Evolutionary conservation across 441 rosid species (phyloP).

Genomic region (Melastoma candidum): DNA sequence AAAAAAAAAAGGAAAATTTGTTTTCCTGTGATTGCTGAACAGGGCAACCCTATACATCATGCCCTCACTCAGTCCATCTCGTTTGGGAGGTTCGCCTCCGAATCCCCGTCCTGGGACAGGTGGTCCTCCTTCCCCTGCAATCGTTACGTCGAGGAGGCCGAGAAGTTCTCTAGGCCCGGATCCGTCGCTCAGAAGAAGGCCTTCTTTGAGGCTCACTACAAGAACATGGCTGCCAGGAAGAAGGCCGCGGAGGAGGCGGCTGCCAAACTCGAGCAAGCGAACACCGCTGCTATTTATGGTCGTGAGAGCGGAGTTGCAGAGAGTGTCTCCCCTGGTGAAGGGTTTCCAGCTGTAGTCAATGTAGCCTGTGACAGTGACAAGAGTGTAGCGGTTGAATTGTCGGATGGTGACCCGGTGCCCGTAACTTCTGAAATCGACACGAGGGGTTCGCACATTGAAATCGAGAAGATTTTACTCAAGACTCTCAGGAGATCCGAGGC

Average conservation of each 20-base stretch:
- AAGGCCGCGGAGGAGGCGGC: conserved; percentile 24
- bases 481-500: background rate
- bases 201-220: conserved; percentile 76
- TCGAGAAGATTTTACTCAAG: conserved; percentile 9
- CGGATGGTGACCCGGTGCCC: no score
- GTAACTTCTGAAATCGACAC: conserved; percentile 6
- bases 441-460: conserved; percentile 7
- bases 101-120: conserved; percentile 60
- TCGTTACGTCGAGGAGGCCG: conserved; percentile 66
- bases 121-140: conserved; percentile 62
- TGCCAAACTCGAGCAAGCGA: conserved; percentile 41
- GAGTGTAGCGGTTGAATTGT: no score
- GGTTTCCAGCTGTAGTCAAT: no score
- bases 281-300: conserved; percentile 12
- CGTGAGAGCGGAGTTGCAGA: conserved; percentile 5
- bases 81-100: conserved; percentile 59
- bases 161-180: conserved; percentile 57
- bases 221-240: conserved; percentile 54
- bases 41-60: conserved; percentile 37
- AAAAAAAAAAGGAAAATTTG: no score
- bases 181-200: conserved; percentile 81
- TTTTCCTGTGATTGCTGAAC: conserved; percentile 10
- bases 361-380: no score
- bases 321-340: conserved; percentile 6
- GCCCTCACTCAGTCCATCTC: conserved; percentile 49